phyloP scores from a whole-genome alignment of 495 filamentous ascomycete species.

The Bathelium albidoporum region DNA sequence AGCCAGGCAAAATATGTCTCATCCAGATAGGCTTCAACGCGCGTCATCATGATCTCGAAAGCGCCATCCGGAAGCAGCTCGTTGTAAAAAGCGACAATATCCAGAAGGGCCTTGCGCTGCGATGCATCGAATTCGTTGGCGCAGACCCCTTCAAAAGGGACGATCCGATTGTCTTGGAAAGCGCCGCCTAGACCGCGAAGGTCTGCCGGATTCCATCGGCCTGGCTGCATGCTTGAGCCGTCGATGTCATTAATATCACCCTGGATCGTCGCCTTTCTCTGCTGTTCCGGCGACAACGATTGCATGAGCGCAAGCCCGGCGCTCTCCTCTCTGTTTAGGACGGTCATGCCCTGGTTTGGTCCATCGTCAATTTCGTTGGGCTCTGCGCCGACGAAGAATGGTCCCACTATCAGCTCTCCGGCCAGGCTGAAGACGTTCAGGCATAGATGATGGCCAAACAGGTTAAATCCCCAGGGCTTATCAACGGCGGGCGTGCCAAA shows the following conservation, averaged over 20 bases:
- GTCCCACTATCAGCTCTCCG: constrained; percentile 51
- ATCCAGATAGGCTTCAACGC: constrained; percentile 41
- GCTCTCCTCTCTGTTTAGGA: constrained; percentile 55
- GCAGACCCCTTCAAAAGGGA: constrained; percentile 60
- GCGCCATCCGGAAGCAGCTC: constrained; percentile 50
- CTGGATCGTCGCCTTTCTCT: constrained; percentile 54
- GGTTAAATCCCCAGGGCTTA: constrained; percentile 58
- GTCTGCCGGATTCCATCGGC: constrained; percentile 17
- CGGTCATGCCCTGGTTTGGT: constrained; percentile 46
- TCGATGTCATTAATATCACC: constrained; percentile 37
- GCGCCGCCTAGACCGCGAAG: constrained; percentile 49
- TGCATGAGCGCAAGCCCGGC: constrained; percentile 60
- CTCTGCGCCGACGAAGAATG: constrained; percentile 69
- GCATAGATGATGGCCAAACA: constrained; percentile 71
- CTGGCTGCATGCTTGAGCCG: constrained; percentile 13
- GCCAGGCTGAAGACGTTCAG: constrained; percentile 54
- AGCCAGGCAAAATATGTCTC: constrained; percentile 75
- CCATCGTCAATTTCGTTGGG: constrained; percentile 62
- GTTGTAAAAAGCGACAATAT: constrained; percentile 49
- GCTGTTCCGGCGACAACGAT: constrained; percentile 39
- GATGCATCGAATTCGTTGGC: constrained; percentile 34
- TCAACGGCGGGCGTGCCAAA: constrained; percentile 44
- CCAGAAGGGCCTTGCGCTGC: constrained; percentile 45
- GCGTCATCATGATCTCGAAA: constrained; percentile 40
- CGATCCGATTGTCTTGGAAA: constrained; percentile 62